Base-by-base conservation (phyloP, 2,329 filamentous ascomycete genomes). In the Ceratocystis huliohia region DNA sequence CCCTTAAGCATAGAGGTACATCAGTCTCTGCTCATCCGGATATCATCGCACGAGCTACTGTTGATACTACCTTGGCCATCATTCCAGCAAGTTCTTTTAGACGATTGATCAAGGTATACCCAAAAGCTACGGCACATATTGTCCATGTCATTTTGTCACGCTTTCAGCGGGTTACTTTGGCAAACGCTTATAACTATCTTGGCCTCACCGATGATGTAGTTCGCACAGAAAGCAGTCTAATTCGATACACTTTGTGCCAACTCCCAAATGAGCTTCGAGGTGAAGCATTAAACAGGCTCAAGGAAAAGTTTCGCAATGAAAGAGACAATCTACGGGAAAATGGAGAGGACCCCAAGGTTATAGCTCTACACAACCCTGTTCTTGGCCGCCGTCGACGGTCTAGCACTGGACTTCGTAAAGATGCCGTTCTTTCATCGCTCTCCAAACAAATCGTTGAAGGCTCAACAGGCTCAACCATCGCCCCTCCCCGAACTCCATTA, bases 31-130 rank as follows among this genome's bases (percentile, higher is more conserved):
- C 90, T 0, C 94, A 99, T 75, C 94, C 94, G 10, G 94, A 99
- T 73, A 94, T 99, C 69, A 91, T 99, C 70, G 94, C 93, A n/a
- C 84, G 94, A 70, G 94, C 94, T 5, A 95, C 91, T 17, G 88
- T 95, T 28, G 95, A 99, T 73, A 99, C 94, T 0, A 99, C 95
- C 0, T 96, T 99, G 75, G 94, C 94, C 5, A 95, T 99, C 69
- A 99, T 99, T 67, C 95, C 95, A 1, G 94, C 94, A 0, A 96
- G 91, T 73, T 95, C 94, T 2, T 99, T 99, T 72, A 86, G 91
- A 65, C 86, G 95, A 7, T 79, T 99, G 64, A 99, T 96, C 63
- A 86, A 90, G 72, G 87, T 96, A 28, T 99, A 97, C 71, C 94
- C 94, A 8, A 96, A 95, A 77, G 92, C 95, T 8, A 96, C 94